A percentile compares a stretch with the other conserved stretches of the same genome.
Evolutionary conservation across 2,329 filamentous ascomycete genomes (phyloP).

Genomic region (Colletotrichum paranaense): DNA sequence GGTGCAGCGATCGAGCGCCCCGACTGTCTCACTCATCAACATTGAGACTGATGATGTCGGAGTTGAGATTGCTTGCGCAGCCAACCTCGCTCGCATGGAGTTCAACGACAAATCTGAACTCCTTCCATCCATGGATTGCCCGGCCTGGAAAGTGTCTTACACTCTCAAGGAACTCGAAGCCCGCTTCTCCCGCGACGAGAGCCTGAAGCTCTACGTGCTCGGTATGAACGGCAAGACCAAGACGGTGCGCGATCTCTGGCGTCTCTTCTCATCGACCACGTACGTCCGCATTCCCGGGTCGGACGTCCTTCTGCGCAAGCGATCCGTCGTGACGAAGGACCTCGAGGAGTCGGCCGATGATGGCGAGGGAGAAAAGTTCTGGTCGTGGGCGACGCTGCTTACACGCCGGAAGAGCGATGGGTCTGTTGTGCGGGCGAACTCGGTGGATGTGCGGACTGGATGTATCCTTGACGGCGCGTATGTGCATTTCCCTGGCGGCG

Average conservation of each 20-base stretch:
- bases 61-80: slow-evolving; percentile 39
- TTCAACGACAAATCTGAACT: slow-evolving; percentile 30
- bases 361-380: slow-evolving; percentile 27
- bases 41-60: slow-evolving; percentile 38
- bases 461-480: slow-evolving; percentile 56
- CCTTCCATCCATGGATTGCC: slow-evolving; percentile 18
- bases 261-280: slow-evolving; percentile 42
- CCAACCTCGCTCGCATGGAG: slow-evolving; percentile 36
- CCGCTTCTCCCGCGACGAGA: slow-evolving; percentile 43
- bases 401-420: slow-evolving; percentile 44
- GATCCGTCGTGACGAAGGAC: slow-evolving; percentile 24
- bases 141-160: slow-evolving; percentile 36
- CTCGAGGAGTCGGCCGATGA: slow-evolving; percentile 35
- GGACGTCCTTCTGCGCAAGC: slow-evolving; percentile 50
- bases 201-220: slow-evolving; percentile 46
- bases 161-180: slow-evolving; percentile 42
- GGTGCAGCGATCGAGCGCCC: slow-evolving; percentile 30
- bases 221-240: slow-evolving; percentile 53
- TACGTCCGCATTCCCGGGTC: slow-evolving; percentile 53
- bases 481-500: slow-evolving; percentile 56
- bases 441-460: slow-evolving; percentile 58
- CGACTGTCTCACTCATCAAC: neutral
- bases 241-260: slow-evolving; percentile 46
- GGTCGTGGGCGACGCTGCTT: slow-evolving; percentile 47
- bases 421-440: slow-evolving; percentile 48